Base-by-base conservation (phyloP, 495 filamentous ascomycete genomes). In the Talaromyces wortmannii region DNA sequence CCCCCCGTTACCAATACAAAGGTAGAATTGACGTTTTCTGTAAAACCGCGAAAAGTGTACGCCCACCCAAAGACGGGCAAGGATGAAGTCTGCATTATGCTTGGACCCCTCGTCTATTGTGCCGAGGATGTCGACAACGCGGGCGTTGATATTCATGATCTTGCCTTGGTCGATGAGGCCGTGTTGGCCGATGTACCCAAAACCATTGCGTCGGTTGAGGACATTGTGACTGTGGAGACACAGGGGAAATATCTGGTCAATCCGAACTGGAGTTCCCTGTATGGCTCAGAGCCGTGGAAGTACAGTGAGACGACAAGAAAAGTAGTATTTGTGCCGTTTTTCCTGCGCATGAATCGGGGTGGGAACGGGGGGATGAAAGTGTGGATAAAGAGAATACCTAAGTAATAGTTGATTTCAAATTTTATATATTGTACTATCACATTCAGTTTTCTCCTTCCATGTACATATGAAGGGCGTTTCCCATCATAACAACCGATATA, bases 51-150 rank as follows among this genome's bases (percentile, higher is more conserved):
- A 23, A 69, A 75, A 31, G 64, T 78, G 44, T 66, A 71, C 17
- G 76, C 80, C 13, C 74, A 82, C 56, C 78, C 77, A 5, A 71
- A 78, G 50, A 74, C 79, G 7, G 76, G 73, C 56, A 77, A 81
- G 55, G 68, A 73, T 36, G 75, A 73, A 8, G 55, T 77, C 30
- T 71, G 75, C 29, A 61, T 84, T 46, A 80, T 75, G 5, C 67
- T 79, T 32, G 81, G 81, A 7, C 80, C 80, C 4, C 63, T 83
- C 42, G 69, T 83, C 10, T 84, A 83, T 64, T 84, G 80, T 59
- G 71, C 79, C 13, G 81, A 83, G 55, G 80, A 83, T 56, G 52
- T 69, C 40, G 80, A 83, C 59, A 82, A 83, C 59, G 58, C 72
- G n/a, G 83, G 80, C 36, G 50, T 52, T 76, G 79, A 80, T 55